Evolutionary conservation across 441 rosid species (phyloP).

Genomic region (Eruca vesicaria): DNA sequence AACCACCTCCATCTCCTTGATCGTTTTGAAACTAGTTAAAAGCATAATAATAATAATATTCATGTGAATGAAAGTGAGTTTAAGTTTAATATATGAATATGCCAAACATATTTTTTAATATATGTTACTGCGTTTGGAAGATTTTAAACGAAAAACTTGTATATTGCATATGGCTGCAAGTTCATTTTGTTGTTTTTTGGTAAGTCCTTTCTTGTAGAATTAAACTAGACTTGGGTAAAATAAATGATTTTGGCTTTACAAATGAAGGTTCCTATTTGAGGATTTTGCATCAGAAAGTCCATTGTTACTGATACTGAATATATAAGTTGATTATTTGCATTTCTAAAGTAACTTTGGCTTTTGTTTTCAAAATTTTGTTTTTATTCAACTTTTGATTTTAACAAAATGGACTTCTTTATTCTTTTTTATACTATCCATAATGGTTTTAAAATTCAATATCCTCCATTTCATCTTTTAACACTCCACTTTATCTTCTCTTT

Average conservation of each 20-base stretch:
- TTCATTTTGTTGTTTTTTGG: no score
- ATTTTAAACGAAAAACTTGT: neutral
- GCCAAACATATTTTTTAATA: neutral
- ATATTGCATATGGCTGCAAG: no score
- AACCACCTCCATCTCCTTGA: conserved; percentile 47
- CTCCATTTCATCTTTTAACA: no score
- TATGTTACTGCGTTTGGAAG: neutral
- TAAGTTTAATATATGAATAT: conserved; percentile 4
- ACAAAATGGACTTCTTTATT: neutral
- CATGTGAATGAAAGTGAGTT: conserved; percentile 3
- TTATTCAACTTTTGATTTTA: neutral
- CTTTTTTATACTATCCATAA: no score
- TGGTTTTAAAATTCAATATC: no score
- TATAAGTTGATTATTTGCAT: neutral
- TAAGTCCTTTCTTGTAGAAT: no score
- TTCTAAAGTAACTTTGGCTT: neutral
- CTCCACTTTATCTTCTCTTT: no score
- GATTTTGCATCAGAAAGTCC: neutral
- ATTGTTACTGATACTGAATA: neutral
- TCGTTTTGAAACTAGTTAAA: neutral
- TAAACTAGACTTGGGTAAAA: neutral
- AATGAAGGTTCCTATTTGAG: no score
- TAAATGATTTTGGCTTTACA: neutral
- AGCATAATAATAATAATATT: conserved; percentile 11
- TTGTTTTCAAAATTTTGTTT: neutral